Evolutionary conservation across 345 rosid species (phyloP), one percentile per base, ranked within the genome.

Genomic region (Carallia pectinifolia): DNA sequence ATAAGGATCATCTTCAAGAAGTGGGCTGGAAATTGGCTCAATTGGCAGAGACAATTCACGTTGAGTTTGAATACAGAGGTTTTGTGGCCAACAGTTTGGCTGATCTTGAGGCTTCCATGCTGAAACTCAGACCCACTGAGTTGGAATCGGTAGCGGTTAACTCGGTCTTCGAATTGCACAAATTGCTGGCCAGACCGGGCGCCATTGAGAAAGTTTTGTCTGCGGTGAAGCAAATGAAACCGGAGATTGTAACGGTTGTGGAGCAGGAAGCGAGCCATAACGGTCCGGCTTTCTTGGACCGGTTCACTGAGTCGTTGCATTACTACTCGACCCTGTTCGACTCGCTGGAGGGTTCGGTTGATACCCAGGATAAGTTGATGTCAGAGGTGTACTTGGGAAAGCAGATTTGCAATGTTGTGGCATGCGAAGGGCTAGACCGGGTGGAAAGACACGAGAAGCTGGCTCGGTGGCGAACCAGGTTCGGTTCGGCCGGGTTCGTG

Each of bases 251-350:
- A 59, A 92, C 97, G 0, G 73, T 92, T 2, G 94, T 87, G 1
- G 97, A 92, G 82, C 97, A 92, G 56, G 97, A 92, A 83, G 85
- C 94, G 10, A 85, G 84, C 74, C 96, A 90, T 54, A 92, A 90
- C 48, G 86, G 92, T 12, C 86, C 89, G 78, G 81, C 82, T 50
- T 90, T 92, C 83, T 29, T 88, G 68, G 91, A 90, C 85, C 88
- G 97, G 74, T 92, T 92, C 80, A 92, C 82, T 2, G 96, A 92
- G 78, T 84, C 97, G 9, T 50, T 92, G 16, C 97, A 92, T 71
- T 90, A 90, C 54, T 92, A 92, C 72, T 90, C 96, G 36, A 88
- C 94, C 0, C 59, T 90, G 80, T 92, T 92, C 34, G 97, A 92
- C 80, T 92, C 96, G 6, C 63, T 92, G 74, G 96, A 90, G 65